phyloP scores from a whole-genome alignment of 2,329 filamentous ascomycete species.

The Capronia epimyces region DNA sequence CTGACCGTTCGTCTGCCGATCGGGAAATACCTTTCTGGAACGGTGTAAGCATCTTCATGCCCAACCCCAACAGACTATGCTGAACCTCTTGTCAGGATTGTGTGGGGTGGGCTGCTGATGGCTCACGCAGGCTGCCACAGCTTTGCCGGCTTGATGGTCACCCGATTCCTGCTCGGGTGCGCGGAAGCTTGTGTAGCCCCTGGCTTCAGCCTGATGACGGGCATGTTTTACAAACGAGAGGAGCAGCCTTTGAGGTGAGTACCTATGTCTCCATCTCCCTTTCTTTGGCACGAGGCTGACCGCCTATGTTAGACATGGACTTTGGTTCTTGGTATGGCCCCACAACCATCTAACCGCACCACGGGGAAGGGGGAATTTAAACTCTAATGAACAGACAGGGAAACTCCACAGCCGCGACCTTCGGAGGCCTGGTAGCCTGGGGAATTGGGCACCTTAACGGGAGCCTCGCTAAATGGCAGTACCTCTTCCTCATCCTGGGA shows the following conservation, averaged over 20 bases:
- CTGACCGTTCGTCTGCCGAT: conserved; percentile 24
- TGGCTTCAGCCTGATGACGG: conserved; percentile 35
- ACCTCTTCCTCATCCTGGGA: conserved; percentile 31
- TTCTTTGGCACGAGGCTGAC: conserved; percentile 21
- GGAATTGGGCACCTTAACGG: no score
- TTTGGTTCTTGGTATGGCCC: no score
- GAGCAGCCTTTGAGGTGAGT: conserved; percentile 34
- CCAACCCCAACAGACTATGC: not conserved
- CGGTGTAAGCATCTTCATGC: no score
- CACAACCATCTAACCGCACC: no score
- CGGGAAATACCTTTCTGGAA: no score
- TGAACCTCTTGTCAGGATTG: not conserved
- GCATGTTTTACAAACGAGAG: conserved; percentile 38
- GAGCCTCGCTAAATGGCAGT: conserved; percentile 30
- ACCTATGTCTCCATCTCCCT: conserved; percentile 30
- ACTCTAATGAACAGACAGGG: no score
- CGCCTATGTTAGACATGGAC: no score
- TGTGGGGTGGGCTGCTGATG: not conserved
- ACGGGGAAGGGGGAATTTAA: no score
- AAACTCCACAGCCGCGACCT: no score
- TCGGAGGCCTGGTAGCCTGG: no score
- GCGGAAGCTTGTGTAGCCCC: conserved; percentile 38
- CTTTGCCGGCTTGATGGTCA: conserved; percentile 37
- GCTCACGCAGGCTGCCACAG: conserved; percentile 28
- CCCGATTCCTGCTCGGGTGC: conserved; percentile 41